Evolutionary conservation across 2,329 filamentous ascomycete species (phyloP), one percentile per base, ranked within the genome.

Genomic region (Xylaria multiplex): DNA sequence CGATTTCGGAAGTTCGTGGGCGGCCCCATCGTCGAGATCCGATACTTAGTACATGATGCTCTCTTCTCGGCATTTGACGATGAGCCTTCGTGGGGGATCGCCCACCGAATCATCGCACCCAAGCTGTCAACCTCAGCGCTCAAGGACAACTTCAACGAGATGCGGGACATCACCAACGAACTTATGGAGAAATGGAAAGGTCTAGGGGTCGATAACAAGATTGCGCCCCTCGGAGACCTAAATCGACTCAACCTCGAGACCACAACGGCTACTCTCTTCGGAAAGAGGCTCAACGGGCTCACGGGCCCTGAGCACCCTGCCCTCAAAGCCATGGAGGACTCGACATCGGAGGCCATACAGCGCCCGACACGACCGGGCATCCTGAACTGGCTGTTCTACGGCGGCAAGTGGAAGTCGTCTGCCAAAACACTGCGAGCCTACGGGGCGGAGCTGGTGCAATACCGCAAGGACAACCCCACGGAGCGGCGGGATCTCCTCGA

Each of bases 401-500:
- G 82, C 24, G 68, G 80, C 66, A 88, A 86, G 72, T 87, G 87
- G 72, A 84, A 84, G 62, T 79, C 77, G 0, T 80, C 86, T 37
- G 88, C 84, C 63, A 81, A 81, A 16, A 73, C 80, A 0, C 83
- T 90, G 80, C 84, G 88, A 4, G 75, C 79, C 9, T 90, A 83
- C 49, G 87, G 83, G 1, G 79, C 80, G 4, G 84, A 88, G 0
- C 73, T 91, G n/a, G 83, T 91, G 35, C 76, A 84, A n/a, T 74
- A 84, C 57, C 84, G 89, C 42, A 82, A 82, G 67, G 77, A 81
- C 1, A 82, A 87, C 68, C 84, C 86, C 0, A 82, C 81, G 0
- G 81, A 85, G 13, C 83, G 84, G n/a, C 82, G 85, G 53, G 90
- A 92, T 71, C 70, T 91, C 32, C 81, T 92, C 8, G 81, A 88